Evolutionary conservation across 1,284 basidiomycete species (phyloP).

Genomic region (Irpex sp.): DNA sequence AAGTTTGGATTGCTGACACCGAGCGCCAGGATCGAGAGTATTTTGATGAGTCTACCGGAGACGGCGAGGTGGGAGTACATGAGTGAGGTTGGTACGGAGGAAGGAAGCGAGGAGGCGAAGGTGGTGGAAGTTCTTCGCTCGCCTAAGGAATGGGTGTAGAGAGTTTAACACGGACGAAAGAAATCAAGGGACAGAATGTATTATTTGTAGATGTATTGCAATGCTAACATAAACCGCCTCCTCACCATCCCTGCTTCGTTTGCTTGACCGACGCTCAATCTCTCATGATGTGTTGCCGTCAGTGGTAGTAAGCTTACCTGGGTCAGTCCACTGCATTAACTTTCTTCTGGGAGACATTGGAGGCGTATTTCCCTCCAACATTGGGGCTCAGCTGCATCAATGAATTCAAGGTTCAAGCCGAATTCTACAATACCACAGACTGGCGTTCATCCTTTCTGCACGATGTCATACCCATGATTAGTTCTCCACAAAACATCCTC

Average conservation of each 20-base stretch:
- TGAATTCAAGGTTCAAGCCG: not conserved
- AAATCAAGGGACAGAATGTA: not conserved
- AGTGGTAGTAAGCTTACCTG: too few relatives aligned
- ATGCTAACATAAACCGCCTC: not conserved
- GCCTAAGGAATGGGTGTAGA: slow-evolving; percentile 66
- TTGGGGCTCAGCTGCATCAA: too few relatives aligned
- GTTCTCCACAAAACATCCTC: slow-evolving; percentile 60
- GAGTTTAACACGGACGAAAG: not conserved
- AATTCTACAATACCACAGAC: not conserved
- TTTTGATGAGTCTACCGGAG: slow-evolving; percentile 89
- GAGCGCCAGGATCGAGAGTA: slow-evolving; percentile 91
- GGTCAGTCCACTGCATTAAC: too few relatives aligned
- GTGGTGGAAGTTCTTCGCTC: slow-evolving; percentile 64
- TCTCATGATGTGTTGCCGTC: too few relatives aligned
- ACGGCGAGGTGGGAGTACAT: slow-evolving; percentile 93
- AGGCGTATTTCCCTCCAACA: too few relatives aligned
- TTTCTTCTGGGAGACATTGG: too few relatives aligned
- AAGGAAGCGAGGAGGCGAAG: slow-evolving; percentile 68
- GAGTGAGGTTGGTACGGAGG: slow-evolving; percentile 67
- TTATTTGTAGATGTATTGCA: not conserved
- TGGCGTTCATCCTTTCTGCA: slow-evolving; percentile 38
- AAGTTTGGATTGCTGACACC: slow-evolving; percentile 90
- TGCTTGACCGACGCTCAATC: too few relatives aligned
- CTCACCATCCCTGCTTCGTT: not conserved
- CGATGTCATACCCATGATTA: slow-evolving; percentile 48